Evolutionary conservation across 495 filamentous ascomycete genomes (phyloP), one percentile per base, ranked within the genome.

Genomic region (Hypoxylon perforatum): DNA sequence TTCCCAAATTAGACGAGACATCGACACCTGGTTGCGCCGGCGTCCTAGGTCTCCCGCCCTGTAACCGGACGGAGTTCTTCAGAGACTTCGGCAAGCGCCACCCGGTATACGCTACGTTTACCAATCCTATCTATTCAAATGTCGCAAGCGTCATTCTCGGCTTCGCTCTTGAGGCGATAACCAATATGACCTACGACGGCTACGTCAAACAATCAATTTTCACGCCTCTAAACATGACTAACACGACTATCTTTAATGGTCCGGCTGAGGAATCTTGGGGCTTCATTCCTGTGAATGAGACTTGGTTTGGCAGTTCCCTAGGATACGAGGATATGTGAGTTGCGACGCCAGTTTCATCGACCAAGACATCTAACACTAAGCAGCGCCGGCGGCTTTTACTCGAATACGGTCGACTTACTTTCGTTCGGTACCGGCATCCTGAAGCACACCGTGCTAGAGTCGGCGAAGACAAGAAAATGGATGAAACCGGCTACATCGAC

Each of bases 401-500:
- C 86, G 7, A 82, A 78, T 30, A 76, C 78, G n/a, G 80, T 77
- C 22, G 86, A 89, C 65, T 73, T 88, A 50, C 69, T 77, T 14
- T 73, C 74, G 9, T 70, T 87, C 9, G 83, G 84, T 12, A 74
- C 74, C 11, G 80, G 80, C 9, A 82, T 88, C 55, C 78, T 88
- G 11, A 78, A 78, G 39, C 74, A 77, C 36, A 72, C 71, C 0
- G 56, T 87, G 12, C 71, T 88, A 6, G 64, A 80, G 0, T 47
- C 75, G 0, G 47, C 69, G 14, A 67, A 73, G 23, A 89, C 86
- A 0, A 77, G 83, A 57, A 63, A 79, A 36, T 88, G 86, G 86
- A 71, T 89, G 66, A 86, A 87, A 62, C 86, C 86, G 0, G 15
- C 41, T 1, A 62, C 80, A 2, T 76, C 80, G 42, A 87, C 85